A percentile compares a stretch with the other conserved stretches of the same genome.
These are phyloP conservation scores for Wickerhamiella hasegawae DNA, from an alignment of 805 yeast genomes.

Conservation along the genomic window DNA sequence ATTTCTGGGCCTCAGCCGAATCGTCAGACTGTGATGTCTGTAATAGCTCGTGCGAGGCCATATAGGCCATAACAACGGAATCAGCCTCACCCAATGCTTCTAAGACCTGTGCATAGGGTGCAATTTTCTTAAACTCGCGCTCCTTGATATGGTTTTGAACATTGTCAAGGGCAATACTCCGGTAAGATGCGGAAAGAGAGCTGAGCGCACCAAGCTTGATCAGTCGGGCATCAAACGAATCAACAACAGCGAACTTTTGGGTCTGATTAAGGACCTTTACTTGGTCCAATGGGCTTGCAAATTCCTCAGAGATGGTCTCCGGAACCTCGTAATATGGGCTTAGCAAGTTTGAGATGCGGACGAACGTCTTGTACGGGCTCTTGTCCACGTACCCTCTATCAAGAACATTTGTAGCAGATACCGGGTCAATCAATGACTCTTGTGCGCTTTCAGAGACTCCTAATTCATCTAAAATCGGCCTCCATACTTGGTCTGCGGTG, in stretches of 20 bases:
- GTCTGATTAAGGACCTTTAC: background rate
- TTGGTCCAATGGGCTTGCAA: slow-evolving; percentile 1
- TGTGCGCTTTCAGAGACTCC: slow-evolving; percentile 1
- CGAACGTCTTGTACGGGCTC: slow-evolving; percentile 6
- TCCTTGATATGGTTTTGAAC: background rate
- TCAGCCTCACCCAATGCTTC: background rate
- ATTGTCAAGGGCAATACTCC: background rate
- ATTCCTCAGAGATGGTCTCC: background rate
- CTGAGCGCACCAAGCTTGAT: background rate
- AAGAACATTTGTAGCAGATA: slow-evolving; percentile 3
- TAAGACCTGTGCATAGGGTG: background rate
- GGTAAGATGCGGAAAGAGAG: background rate
- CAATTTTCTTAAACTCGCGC: background rate
- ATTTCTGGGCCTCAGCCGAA: no score
- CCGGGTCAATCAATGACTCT: background rate
- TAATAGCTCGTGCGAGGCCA: background rate
- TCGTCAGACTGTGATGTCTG: background rate
- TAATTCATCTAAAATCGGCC: slow-evolving; percentile 4
- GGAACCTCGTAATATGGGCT: background rate
- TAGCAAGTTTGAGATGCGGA: slow-evolving; percentile 1
- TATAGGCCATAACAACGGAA: background rate
- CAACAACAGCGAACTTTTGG: background rate
- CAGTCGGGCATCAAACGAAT: background rate
- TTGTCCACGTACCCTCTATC: slow-evolving; percentile 2
- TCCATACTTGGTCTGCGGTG: slow-evolving; percentile 5